Evolutionary conservation across 345 rosid species (phyloP).

Genomic region (Rhizophora mangle): DNA sequence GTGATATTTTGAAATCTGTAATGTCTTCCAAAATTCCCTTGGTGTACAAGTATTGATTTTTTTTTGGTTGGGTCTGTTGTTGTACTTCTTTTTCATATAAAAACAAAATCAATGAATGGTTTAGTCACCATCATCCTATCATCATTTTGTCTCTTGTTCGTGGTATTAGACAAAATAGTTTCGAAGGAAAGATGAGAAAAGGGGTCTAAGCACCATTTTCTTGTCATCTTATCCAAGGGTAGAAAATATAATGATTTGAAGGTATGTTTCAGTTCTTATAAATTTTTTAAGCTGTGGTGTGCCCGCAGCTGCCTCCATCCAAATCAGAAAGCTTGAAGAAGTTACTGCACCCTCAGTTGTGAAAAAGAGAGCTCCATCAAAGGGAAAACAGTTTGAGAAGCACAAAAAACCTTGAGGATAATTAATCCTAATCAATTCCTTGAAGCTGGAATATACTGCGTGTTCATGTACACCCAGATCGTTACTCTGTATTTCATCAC

Average conservation of each 20-base stretch:
- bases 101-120: neutral
- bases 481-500: too few relatives aligned
- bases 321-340: slow-evolving; percentile 54
- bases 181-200: neutral
- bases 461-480: slow-evolving; percentile 74
- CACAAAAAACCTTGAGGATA: slow-evolving; percentile 82
- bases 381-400: slow-evolving; percentile 84
- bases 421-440: slow-evolving; percentile 53
- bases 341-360: slow-evolving; percentile 63
- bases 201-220: neutral
- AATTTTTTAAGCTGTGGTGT: slow-evolving; percentile 89
- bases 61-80: neutral
- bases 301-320: slow-evolving; percentile 88
- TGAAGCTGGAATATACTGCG: slow-evolving; percentile 85
- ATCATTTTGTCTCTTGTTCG: neutral
- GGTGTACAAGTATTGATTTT: too few relatives aligned
- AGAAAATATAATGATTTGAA: slow-evolving; percentile 55
- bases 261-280: slow-evolving; percentile 95
- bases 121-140: neutral
- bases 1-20: too few relatives aligned
- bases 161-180: neutral
- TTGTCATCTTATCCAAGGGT: neutral
- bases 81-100: neutral
- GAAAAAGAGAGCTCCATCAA: slow-evolving; percentile 61
- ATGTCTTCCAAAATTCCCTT: too few relatives aligned